A percentile compares a stretch with the other conserved stretches of the same genome.
Evolutionary conservation across 352 stramenopile genomes (phyloP).

Genomic region (Phytophthora sp.): DNA sequence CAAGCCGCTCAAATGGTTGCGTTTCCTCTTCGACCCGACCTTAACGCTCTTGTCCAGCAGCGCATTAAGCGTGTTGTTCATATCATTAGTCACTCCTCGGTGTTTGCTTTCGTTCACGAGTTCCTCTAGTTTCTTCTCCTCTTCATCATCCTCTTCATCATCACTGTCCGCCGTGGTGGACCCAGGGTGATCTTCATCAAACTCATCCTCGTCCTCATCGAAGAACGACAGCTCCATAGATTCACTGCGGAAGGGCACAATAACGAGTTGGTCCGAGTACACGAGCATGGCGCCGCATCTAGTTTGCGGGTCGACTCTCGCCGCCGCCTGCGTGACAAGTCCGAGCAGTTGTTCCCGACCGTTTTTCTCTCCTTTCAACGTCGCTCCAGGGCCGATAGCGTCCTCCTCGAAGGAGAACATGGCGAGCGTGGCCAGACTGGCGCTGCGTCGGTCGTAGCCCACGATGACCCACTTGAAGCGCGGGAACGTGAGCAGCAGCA

Average conservation of each 20-base stretch:
- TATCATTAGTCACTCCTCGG: constrained; percentile 61
- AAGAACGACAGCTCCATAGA: constrained; percentile 84
- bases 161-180: constrained; percentile 41
- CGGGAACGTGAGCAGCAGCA: constrained; percentile 80
- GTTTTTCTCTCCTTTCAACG: constrained; percentile 81
- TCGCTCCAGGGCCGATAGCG: constrained; percentile 79
- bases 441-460: constrained; percentile 64
- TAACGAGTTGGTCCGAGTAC: constrained; percentile 82
- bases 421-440: constrained; percentile 62
- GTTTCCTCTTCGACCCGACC: constrained; percentile 73
- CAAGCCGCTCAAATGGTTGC: constrained; percentile 68
- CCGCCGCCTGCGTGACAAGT: constrained; percentile 53
- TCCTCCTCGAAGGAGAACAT: constrained; percentile 87
- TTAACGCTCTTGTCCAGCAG: constrained; percentile 87
- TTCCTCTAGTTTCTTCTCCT: constrained; percentile 77
- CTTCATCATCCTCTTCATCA: constrained; percentile 83
- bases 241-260: constrained; percentile 83
- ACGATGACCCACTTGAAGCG: constrained; percentile 85
- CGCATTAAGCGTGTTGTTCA: constrained; percentile 66
- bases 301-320: constrained; percentile 75
- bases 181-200: constrained; percentile 48
- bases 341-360: constrained; percentile 79
- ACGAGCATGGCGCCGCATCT: constrained; percentile 84
- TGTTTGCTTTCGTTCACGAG: constrained; percentile 79
- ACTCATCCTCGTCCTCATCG: constrained; percentile 71